Evolutionary conservation across 345 rosid species (phyloP).

Genomic region (Eucalyptus polyanthemos): DNA sequence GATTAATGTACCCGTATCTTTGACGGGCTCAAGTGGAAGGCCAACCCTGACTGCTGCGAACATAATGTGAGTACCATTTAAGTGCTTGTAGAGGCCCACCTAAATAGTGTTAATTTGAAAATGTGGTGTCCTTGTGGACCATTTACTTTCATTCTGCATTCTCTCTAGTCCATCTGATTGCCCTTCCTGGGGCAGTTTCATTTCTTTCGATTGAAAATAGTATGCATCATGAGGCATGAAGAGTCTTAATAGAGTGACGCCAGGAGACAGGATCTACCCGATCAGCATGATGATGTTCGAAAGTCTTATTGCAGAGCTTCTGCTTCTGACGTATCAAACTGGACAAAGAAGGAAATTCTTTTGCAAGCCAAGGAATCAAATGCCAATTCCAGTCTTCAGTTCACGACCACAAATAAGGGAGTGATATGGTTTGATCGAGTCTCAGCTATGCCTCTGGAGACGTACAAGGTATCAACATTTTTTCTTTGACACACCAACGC

Average conservation of each 20-base stretch:
- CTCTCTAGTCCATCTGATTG: neutral
- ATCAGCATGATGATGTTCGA: neutral
- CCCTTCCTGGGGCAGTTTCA: neutral
- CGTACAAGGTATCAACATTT: conserved; percentile 46
- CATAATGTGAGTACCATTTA: conserved; percentile 26
- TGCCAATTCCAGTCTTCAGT: conserved; percentile 57
- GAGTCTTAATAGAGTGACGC: neutral
- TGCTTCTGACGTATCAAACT: conserved; percentile 55
- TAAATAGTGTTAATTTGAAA: neutral
- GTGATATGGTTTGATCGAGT: conserved; percentile 88
- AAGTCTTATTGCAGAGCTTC: conserved; percentile 44
- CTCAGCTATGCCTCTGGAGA: conserved; percentile 80
- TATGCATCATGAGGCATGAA: neutral
- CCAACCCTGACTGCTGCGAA: conserved; percentile 49
- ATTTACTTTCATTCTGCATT: neutral
- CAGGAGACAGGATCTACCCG: neutral
- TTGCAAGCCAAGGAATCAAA: conserved; percentile 64
- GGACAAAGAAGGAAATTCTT: conserved; percentile 64
- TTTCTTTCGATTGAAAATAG: neutral
- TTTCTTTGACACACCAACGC: neutral
- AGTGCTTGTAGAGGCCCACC: neutral
- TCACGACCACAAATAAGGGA: conserved; percentile 58
- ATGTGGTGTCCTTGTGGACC: neutral
- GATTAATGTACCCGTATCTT: conserved; percentile 44
- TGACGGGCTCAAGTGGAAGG: conserved; percentile 52